Percentiles rank a stretch among this genome's conserved stretches.
Evolutionary conservation across 768 basidiomycete genomes (phyloP).

Genomic region (Coprinopsis cinerea): DNA sequence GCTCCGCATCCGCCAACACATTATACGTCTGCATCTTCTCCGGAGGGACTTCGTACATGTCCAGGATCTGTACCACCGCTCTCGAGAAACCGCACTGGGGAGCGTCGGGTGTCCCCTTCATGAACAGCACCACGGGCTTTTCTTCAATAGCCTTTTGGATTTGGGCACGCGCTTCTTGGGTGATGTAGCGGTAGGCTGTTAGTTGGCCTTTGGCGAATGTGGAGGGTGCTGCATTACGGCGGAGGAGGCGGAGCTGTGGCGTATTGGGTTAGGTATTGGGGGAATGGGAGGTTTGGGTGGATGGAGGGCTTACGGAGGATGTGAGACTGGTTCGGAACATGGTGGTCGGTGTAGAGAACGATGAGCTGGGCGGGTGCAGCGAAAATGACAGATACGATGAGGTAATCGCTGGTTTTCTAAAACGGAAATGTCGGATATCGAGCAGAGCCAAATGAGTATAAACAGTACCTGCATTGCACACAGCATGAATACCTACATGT

Average conservation of each 20-base stretch:
- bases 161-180: conserved; percentile 52
- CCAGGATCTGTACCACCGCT: conserved; percentile 87
- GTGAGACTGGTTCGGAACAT: conserved; percentile 45
- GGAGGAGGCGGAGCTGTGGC: conserved; percentile 25
- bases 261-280: conserved; percentile 3
- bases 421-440: too few relatives aligned
- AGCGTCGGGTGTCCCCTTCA: conserved; percentile 87
- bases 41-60: conserved; percentile 69
- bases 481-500: too few relatives aligned
- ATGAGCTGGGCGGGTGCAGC: background rate
- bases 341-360: conserved; percentile 8
- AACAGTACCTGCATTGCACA: too few relatives aligned
- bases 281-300: background rate
- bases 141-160: conserved; percentile 71
- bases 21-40: conserved; percentile 89
- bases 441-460: too few relatives aligned
- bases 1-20: conserved; percentile 79
- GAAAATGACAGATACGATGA: background rate
- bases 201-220: conserved; percentile 21
- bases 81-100: conserved; percentile 97
- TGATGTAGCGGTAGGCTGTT: conserved; percentile 44
- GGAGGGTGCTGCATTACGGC: conserved; percentile 22
- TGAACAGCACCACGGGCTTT: conserved; percentile 89
- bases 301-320: conserved; percentile 33
- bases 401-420: background rate